Conservation (phyloP, 495 filamentous ascomycete species). For the Hypoxylon cercidicola region DNA sequence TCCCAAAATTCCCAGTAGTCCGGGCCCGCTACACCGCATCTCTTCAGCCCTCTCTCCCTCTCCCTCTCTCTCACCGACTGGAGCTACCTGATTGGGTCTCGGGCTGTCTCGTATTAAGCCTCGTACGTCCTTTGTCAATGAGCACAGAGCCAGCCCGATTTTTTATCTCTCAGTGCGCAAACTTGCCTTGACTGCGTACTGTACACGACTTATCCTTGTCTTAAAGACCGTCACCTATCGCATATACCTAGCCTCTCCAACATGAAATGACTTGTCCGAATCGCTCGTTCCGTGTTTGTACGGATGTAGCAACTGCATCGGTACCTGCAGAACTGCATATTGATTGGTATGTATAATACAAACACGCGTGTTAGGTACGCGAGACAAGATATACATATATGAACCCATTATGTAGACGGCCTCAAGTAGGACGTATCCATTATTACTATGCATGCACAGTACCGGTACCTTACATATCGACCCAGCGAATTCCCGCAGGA, state of each 20-base stretch:
- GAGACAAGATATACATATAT: constrained; percentile 3
- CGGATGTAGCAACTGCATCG: too few relatives aligned
- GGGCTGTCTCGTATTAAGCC: constrained; percentile 7
- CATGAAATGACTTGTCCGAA: not conserved
- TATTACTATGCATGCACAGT: not conserved
- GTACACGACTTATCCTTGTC: not conserved
- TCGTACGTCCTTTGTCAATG: constrained; percentile 28
- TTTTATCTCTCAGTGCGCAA: constrained; percentile 1
- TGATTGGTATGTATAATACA: constrained; percentile 3
- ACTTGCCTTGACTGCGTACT: too few relatives aligned
- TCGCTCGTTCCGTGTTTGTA: too few relatives aligned
- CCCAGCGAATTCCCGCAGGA: constrained; percentile 24
- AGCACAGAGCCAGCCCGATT: not conserved
- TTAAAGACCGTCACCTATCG: not conserved
- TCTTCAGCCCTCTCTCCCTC: constrained; percentile 24
- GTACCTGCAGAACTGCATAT: not conserved
- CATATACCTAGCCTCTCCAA: not conserved
- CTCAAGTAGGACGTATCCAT: not conserved
- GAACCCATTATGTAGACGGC: not conserved
- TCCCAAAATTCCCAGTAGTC: constrained; percentile 24
- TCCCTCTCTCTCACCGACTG: constrained; percentile 25
- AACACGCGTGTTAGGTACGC: constrained; percentile 9
- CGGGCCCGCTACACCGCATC: constrained; percentile 35
- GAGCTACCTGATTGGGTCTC: constrained; percentile 34
- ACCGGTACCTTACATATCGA: constrained; percentile 27